Evolutionary conservation across 495 filamentous ascomycete species (phyloP).

Genomic region (Hyaloscypha bicolor): DNA sequence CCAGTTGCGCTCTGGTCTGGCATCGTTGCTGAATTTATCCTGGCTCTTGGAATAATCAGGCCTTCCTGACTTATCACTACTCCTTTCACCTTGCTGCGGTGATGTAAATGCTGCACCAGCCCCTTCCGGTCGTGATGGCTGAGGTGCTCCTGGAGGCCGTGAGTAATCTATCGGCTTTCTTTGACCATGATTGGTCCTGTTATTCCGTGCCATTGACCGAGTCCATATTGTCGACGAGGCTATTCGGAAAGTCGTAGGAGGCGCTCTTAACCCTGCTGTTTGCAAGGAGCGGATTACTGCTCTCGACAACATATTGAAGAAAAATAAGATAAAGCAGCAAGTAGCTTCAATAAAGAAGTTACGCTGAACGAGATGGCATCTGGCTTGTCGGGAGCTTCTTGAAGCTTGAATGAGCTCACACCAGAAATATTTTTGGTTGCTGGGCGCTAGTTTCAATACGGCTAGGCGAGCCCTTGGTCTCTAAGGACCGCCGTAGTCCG

Average conservation of each 20-base stretch:
- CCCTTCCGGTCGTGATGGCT: conserved; percentile 11
- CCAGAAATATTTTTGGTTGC: background rate
- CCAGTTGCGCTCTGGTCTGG: conserved; percentile 25
- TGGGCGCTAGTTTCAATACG: background rate
- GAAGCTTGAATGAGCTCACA: conserved; percentile 1
- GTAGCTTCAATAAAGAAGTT: conserved; percentile 34
- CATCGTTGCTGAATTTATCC: conserved; percentile 16
- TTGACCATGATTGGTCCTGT: conserved; percentile 31
- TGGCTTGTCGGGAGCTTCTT: background rate
- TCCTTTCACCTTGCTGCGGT: conserved; percentile 10
- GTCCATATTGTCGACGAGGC: conserved; percentile 31
- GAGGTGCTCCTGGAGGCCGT: conserved; percentile 36
- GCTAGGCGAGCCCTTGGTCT: background rate
- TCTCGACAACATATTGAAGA: conserved; percentile 30
- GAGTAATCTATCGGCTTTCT: conserved; percentile 46
- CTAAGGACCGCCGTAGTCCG: background rate
- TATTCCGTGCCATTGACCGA: conserved; percentile 28
- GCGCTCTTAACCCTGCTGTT: conserved; percentile 20
- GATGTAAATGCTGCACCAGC: conserved; percentile 13
- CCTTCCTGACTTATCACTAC: conserved; percentile 30
- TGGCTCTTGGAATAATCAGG: conserved; percentile 26
- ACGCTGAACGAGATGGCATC: conserved; percentile 18
- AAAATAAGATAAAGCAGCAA: conserved; percentile 1
- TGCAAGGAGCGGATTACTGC: conserved; percentile 25
- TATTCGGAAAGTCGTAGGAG: conserved; percentile 23